Percentiles rank a stretch among this genome's conserved stretches.
Evolutionary conservation across 345 rosid genomes (phyloP).

Genomic region (Turritis glabra): DNA sequence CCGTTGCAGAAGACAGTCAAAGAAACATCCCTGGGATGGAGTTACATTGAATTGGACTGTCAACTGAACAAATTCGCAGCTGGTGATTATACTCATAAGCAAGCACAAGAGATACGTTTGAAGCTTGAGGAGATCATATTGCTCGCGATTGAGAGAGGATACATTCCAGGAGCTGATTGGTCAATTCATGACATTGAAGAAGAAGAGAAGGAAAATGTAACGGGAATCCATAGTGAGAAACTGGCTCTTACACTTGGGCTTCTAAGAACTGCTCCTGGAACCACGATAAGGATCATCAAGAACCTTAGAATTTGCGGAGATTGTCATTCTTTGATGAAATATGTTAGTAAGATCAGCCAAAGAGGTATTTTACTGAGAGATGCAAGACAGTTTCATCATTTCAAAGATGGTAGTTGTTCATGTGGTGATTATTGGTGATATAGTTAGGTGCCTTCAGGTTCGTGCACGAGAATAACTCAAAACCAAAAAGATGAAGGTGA

Average conservation of each 20-base stretch:
- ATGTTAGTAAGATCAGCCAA: slow-evolving; percentile 46
- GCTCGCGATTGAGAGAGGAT: slow-evolving; percentile 48
- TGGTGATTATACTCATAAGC: slow-evolving; percentile 47
- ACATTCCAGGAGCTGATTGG: slow-evolving; percentile 60
- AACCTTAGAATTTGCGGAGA: slow-evolving; percentile 66
- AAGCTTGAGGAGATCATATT: slow-evolving; percentile 53
- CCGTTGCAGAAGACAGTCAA: slow-evolving; percentile 38
- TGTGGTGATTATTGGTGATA: slow-evolving; percentile 68
- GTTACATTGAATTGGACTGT: slow-evolving; percentile 55
- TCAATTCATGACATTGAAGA: slow-evolving; percentile 64
- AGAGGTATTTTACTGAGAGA: slow-evolving; percentile 62
- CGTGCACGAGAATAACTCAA: background rate
- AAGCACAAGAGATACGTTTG: slow-evolving; percentile 40
- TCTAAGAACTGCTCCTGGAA: slow-evolving; percentile 44
- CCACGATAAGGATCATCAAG: slow-evolving; percentile 56
- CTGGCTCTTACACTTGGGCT: slow-evolving; percentile 65
- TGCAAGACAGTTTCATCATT: slow-evolving; percentile 63
- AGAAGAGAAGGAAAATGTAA: slow-evolving; percentile 63
- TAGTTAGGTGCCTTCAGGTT: background rate
- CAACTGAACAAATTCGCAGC: slow-evolving; percentile 55
- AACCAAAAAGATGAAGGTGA: slow-evolving; percentile 1
- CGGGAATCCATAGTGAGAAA: slow-evolving; percentile 66
- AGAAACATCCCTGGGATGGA: slow-evolving; percentile 53
- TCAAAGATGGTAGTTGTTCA: slow-evolving; percentile 63
- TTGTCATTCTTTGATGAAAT: slow-evolving; percentile 68